These are phyloP conservation scores for Verticillium zaregamsianum DNA, from an alignment of 2,329 filamentous ascomycete species.

Conservation along the genomic window DNA sequence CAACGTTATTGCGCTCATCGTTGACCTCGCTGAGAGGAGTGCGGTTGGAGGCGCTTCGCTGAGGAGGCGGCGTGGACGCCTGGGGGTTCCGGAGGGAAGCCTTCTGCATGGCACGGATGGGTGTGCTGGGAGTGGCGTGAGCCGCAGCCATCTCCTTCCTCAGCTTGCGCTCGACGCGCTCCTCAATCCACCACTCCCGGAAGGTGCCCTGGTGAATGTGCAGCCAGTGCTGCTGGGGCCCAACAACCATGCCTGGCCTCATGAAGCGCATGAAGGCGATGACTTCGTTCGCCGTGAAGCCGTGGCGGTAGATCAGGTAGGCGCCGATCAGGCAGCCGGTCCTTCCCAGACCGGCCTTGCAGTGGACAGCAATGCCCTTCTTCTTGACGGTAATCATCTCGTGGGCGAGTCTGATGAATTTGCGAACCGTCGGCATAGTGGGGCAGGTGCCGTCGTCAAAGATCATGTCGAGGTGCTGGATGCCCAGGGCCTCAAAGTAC, in stretches of 20 bases:
- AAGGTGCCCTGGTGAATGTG: constrained; percentile 96
- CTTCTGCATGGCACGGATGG: constrained; percentile 58
- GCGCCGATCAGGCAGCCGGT: constrained; percentile 96
- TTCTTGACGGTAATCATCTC: constrained; percentile 89
- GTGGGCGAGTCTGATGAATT: constrained; percentile 92
- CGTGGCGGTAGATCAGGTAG: constrained; percentile 95
- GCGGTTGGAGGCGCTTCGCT: constrained; percentile 69
- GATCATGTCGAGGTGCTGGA: constrained; percentile 98
- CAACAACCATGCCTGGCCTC: constrained; percentile 97
- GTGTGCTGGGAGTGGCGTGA: constrained; percentile 53
- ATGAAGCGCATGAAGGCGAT: constrained; percentile 99
- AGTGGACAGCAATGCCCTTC: constrained; percentile 94
- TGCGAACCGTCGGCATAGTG: constrained; percentile 79
- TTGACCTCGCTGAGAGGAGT: constrained; percentile 93
- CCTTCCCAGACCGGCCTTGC: constrained; percentile 92
- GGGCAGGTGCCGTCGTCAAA: constrained; percentile 98
- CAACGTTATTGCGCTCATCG: constrained; percentile 65
- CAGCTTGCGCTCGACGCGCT: constrained; percentile 69
- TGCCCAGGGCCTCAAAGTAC: constrained; percentile 94
- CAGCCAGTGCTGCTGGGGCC: constrained; percentile 97
- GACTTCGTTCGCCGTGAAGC: constrained; percentile 94
- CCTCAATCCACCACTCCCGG: constrained; percentile 97
- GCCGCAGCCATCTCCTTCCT: constrained; percentile 53
- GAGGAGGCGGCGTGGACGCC: constrained; percentile 79
- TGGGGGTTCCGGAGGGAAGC: constrained; percentile 56